Evolutionary conservation across 1,139 yeast genomes (phyloP).

Genomic region (Geotrichum australiense): DNA sequence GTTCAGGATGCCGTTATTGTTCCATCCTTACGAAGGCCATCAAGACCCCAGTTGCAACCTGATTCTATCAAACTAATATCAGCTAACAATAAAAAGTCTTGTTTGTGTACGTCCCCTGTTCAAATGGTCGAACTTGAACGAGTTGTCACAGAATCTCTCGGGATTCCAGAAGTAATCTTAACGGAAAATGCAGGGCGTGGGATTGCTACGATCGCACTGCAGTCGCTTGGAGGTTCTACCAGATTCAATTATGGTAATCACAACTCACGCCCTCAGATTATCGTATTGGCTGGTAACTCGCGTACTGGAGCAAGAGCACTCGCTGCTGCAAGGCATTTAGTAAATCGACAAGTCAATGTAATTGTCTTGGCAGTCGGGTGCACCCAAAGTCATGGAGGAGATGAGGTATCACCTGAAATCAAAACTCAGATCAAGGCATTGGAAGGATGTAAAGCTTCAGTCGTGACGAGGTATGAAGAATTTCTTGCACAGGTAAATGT

Average conservation of each 20-base stretch:
- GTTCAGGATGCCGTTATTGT: constrained; percentile 23
- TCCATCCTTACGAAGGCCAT: constrained; percentile 14
- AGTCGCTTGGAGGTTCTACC: constrained; percentile 61
- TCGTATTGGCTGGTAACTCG: constrained; percentile 65
- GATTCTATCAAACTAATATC: constrained; percentile 17
- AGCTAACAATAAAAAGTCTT: constrained; percentile 21
- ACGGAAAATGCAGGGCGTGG: constrained; percentile 72
- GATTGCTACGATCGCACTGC: constrained; percentile 51
- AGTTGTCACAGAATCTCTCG: constrained; percentile 46
- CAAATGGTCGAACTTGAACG: constrained; percentile 78
- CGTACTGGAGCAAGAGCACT: constrained; percentile 70
- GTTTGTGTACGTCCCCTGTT: constrained; percentile 68
- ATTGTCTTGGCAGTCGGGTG: constrained; percentile 46
- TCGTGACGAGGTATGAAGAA: constrained; percentile 36
- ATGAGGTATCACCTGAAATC: constrained; percentile 31
- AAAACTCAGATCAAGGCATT: constrained; percentile 48
- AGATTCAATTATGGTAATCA: constrained; percentile 56
- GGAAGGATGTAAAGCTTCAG: constrained; percentile 48
- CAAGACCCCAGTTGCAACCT: constrained; percentile 16
- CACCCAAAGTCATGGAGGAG: constrained; percentile 24
- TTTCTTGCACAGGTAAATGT: constrained; percentile 37
- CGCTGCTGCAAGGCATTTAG: constrained; percentile 72
- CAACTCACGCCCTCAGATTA: constrained; percentile 71
- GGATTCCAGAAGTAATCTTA: constrained; percentile 43
- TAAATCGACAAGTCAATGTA: constrained; percentile 68